Evolutionary conservation across 2,329 filamentous ascomycete genomes (phyloP).

Genomic region (Colletotrichum chlorophyti): DNA sequence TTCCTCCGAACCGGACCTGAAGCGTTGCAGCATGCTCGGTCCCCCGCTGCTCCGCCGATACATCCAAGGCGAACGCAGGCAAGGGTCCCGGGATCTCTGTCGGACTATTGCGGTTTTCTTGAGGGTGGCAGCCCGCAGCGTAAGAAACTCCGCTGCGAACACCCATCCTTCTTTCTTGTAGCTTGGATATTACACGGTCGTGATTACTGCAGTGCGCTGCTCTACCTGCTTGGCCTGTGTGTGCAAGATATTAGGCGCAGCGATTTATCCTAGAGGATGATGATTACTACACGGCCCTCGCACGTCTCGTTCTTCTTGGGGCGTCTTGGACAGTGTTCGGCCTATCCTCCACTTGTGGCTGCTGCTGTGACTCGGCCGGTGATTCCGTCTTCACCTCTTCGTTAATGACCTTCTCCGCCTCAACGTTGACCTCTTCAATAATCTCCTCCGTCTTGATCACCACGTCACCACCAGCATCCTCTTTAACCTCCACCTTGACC

Average conservation of each 20-base stretch:
- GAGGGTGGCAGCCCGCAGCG: no score
- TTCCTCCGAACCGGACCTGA: slow-evolving; percentile 14
- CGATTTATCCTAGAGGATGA: no score
- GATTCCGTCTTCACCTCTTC: background rate
- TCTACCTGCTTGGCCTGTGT: no score
- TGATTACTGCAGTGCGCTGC: background rate
- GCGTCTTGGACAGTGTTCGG: background rate
- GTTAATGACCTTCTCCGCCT: slow-evolving; percentile 28
- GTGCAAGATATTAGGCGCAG: no score
- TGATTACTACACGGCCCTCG: no score
- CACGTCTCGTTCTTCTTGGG: background rate
- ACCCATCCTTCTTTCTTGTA: no score
- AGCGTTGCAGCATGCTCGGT: no score
- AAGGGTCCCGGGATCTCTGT: slow-evolving; percentile 16
- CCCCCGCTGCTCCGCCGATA: slow-evolving; percentile 11
- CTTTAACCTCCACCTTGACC: slow-evolving; percentile 34
- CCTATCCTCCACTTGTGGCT: background rate
- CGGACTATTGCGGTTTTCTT: no score
- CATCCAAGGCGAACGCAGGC: slow-evolving; percentile 6
- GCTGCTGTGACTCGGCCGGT: background rate
- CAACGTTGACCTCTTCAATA: slow-evolving; percentile 39
- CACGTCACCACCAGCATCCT: slow-evolving; percentile 28
- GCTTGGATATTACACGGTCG: no score
- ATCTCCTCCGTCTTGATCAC: slow-evolving; percentile 32
- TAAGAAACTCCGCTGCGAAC: no score